Base-by-base conservation (phyloP, 371 early-diverging fungal genomes). In the Enteropsectra breve region DNA sequence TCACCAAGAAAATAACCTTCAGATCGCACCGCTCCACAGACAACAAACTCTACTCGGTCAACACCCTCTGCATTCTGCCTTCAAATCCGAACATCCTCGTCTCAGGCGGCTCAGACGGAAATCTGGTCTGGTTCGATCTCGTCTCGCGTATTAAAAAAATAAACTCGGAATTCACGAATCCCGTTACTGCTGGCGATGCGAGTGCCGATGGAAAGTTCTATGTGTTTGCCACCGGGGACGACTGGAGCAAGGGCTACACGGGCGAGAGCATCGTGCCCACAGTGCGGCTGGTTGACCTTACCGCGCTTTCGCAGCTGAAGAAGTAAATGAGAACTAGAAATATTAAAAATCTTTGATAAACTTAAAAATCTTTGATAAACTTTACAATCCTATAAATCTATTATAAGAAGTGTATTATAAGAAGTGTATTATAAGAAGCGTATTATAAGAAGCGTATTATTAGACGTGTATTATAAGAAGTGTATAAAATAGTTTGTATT, bases 191-290 rank as follows among this genome's bases (percentile, higher is more conserved):
- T 43, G 84, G 88, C 2, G 83, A 87, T 0, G 92, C 92, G 76
- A 90, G 87, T 73, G 81, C 84, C 28, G 87, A 86, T 43, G 93
- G 93, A 33, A 82, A 78, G 29, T 87, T 90, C 55, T 90, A 91
- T 74, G 92, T 92, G 11, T 94, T 94, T 74, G 90, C 89, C 0
- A 82, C 85, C 18, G 85, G 89, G 30, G 92, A 95, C 75, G 97
- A 96, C 78, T 96, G 97, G 97, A 82, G 85, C 75, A 92, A 90
- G 83, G 96, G 86, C 84, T 66, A 91, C 72, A 21, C 89, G 61
- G 6, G 74, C 49, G 47, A 87, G 86, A 0, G 88, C 85, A 36
- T 80, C 83, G 32, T 88, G 75, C 55, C 82, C 77, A 8, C 84
- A 82, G 8, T 83, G 84, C 64, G 55, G 50, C 40, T 56, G 1